Evolutionary conservation across 169 alveolate species (phyloP).

Genomic region (Miamiensis avidus): DNA sequence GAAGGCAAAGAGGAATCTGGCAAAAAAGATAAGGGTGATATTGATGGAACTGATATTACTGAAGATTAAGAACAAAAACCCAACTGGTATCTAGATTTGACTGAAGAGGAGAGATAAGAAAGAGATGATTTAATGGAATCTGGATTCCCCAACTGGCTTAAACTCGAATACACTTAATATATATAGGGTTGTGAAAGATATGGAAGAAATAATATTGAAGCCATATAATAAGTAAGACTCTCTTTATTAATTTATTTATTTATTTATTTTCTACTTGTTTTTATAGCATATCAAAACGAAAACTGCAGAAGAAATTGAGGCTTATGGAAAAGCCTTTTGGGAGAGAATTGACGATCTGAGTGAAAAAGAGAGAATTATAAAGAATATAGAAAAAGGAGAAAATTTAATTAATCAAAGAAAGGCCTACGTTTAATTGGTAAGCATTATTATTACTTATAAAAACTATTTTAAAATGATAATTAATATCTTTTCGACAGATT

Average conservation of each 20-base stretch:
- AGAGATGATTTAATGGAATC: constrained; percentile 59
- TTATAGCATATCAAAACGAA: constrained; percentile 70
- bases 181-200: constrained; percentile 69
- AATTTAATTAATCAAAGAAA: constrained; percentile 62
- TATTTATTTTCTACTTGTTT: neutral
- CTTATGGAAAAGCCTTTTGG: constrained; percentile 77
- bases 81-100: neutral
- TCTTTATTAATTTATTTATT: neutral
- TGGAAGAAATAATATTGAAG: constrained; percentile 71
- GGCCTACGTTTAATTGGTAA: constrained; percentile 62
- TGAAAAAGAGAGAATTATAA: constrained; percentile 74
- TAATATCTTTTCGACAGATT: neutral
- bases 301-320: constrained; percentile 67
- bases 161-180: constrained; percentile 81
- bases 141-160: constrained; percentile 88
- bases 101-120: constrained; percentile 71
- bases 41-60: constrained; percentile 69
- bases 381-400: constrained; percentile 80
- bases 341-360: constrained; percentile 72
- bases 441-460: constrained; percentile 40
- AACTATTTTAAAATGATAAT: neutral
- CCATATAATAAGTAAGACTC: constrained; percentile 14
- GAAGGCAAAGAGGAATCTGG: constrained; percentile 48
- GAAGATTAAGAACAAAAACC: constrained; percentile 25
- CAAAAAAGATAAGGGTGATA: constrained; percentile 53